These are phyloP conservation scores for Dovyalis caffra DNA, from an alignment of 345 rosid genomes.

Conservation along the genomic window DNA sequence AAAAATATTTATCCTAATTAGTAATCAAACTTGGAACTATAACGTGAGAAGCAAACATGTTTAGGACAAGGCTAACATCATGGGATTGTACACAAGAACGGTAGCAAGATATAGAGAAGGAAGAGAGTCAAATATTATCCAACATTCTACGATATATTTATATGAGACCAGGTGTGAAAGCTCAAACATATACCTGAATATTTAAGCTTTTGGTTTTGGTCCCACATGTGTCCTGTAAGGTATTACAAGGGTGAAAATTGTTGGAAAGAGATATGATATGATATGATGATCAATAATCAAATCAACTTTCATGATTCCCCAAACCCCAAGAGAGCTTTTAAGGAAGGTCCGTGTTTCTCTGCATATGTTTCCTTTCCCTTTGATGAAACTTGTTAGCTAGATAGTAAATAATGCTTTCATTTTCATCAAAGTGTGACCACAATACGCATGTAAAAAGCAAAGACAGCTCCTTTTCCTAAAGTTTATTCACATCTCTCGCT, in stretches of 20 bases:
- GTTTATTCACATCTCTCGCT: not conserved
- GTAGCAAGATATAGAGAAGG: too few relatives aligned
- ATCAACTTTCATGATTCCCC: slow-evolving; percentile 28
- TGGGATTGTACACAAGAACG: too few relatives aligned
- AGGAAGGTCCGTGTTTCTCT: slow-evolving; percentile 11
- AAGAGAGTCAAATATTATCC: not conserved
- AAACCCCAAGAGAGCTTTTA: slow-evolving; percentile 16
- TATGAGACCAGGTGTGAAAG: not conserved
- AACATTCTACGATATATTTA: not conserved
- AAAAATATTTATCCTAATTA: too few relatives aligned
- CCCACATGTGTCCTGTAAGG: slow-evolving; percentile 15
- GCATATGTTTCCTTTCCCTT: not conserved
- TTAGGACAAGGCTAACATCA: too few relatives aligned
- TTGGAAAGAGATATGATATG: not conserved
- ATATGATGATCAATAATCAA: not conserved
- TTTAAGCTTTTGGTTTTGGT: slow-evolving; percentile 19
- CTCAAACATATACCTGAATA: not conserved
- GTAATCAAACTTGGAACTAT: too few relatives aligned
- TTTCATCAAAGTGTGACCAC: not conserved
- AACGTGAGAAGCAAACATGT: too few relatives aligned
- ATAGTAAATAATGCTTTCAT: not conserved
- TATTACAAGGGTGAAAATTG: slow-evolving; percentile 7
- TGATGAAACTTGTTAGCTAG: not conserved
- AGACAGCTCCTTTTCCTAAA: not conserved
- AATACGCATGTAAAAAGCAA: not conserved